phyloP scores from a whole-genome alignment of 169 alveolate genomes.

The Babesia bovis region DNA sequence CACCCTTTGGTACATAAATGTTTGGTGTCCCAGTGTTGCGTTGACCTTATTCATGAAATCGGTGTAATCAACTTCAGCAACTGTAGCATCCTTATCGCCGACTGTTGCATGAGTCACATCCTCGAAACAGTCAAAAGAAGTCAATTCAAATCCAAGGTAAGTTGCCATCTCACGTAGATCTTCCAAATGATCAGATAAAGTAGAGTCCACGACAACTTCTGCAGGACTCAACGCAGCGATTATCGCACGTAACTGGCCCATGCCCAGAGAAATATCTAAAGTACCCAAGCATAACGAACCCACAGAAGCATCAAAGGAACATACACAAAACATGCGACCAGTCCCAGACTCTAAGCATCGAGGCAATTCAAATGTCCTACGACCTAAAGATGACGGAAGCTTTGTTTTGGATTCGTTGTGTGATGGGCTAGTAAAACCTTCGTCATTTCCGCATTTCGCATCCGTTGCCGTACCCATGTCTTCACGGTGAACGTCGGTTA shows the following conservation, averaged over 20 bases:
- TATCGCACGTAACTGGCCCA: constrained; percentile 68
- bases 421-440: not conserved
- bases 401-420: not conserved
- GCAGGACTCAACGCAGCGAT: constrained; percentile 82
- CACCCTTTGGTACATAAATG: constrained; percentile 48
- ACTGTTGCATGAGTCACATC: constrained; percentile 27
- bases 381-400: not conserved
- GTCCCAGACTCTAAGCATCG: not conserved
- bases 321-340: constrained; percentile 5
- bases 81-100: constrained; percentile 60
- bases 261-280: constrained; percentile 10
- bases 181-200: not conserved
- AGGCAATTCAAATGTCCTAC: not conserved
- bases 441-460: not conserved
- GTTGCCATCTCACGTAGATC: constrained; percentile 14
- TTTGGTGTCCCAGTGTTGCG: constrained; percentile 56
- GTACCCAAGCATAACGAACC: constrained; percentile 34
- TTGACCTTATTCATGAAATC: constrained; percentile 71
- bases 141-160: constrained; percentile 14
- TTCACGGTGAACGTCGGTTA: constrained; percentile 20
- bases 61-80: constrained; percentile 79
- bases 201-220: constrained; percentile 69
- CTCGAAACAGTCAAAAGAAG: constrained; percentile 23
- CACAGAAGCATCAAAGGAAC: constrained; percentile 53
- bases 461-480: not conserved